A percentile compares a stretch with the other conserved stretches of the same genome.
Evolutionary conservation across 179 eudicot genomes (phyloP).

Genomic region (Carnegiea gigantea): DNA sequence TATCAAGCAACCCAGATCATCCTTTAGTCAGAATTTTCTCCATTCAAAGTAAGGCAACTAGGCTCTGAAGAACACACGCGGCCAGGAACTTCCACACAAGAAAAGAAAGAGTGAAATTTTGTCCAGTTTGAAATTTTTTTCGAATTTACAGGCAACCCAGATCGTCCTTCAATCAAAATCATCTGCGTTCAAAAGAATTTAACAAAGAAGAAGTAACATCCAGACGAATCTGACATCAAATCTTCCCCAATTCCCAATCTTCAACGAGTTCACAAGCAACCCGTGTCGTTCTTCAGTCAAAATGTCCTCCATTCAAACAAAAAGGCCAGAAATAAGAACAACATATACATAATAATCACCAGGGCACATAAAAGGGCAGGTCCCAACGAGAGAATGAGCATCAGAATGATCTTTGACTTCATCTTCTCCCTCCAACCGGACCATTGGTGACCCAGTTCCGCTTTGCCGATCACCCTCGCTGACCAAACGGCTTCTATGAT

Average conservation of each 20-base stretch:
- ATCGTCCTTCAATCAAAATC: background rate
- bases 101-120: background rate
- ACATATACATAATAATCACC: conserved; percentile 29
- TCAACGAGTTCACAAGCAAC: background rate
- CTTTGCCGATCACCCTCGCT: background rate
- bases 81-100: background rate
- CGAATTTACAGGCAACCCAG: background rate
- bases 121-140: background rate
- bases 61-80: background rate
- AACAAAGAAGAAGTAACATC: background rate
- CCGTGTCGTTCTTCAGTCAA: background rate
- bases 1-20: background rate
- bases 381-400: conserved; percentile 47
- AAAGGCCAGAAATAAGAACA: background rate
- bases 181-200: background rate
- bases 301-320: background rate
- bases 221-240: background rate
- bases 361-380: conserved; percentile 96
- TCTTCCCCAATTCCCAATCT: background rate
- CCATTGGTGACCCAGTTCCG: background rate
- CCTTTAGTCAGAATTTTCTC: background rate
- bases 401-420: conserved; percentile 2
- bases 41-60: background rate
- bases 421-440: conserved; percentile 2
- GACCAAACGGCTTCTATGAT: background rate